These are phyloP conservation scores for Candida sp. DNA, from an alignment of 1,139 yeast species.

Conservation along the genomic window DNA sequence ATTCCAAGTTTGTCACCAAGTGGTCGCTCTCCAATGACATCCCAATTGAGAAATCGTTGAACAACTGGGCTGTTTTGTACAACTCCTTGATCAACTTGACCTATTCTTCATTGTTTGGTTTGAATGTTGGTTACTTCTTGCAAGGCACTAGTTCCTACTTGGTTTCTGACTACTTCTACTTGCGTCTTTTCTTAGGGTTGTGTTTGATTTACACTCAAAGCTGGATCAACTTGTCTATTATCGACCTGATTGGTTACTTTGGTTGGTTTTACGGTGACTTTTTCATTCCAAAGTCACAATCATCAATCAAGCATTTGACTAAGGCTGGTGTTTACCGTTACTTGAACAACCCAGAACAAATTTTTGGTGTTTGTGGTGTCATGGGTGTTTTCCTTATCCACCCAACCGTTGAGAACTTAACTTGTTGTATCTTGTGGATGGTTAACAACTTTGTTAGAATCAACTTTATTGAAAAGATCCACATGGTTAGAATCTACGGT, in stretches of 20 bases:
- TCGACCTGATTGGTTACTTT: slow-evolving; percentile 78
- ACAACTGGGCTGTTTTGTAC: slow-evolving; percentile 79
- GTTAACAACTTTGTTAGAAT: slow-evolving; percentile 68
- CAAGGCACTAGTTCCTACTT: slow-evolving; percentile 22
- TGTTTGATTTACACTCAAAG: slow-evolving; percentile 63
- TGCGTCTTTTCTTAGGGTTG: slow-evolving; percentile 62
- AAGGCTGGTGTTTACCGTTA: slow-evolving; percentile 88
- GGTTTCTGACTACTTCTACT: slow-evolving; percentile 48
- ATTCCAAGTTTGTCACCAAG: slow-evolving; percentile 66
- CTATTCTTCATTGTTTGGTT: slow-evolving; percentile 49
- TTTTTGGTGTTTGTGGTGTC: slow-evolving; percentile 81
- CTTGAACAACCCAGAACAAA: slow-evolving; percentile 83
- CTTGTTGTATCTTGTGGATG: slow-evolving; percentile 72
- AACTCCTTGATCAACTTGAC: slow-evolving; percentile 54
- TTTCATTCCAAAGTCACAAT: slow-evolving; percentile 57
- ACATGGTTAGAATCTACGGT: slow-evolving; percentile 82
- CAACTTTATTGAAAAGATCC: slow-evolving; percentile 78
- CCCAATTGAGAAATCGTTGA: slow-evolving; percentile 70
- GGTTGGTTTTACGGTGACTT: slow-evolving; percentile 95
- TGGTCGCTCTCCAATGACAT: slow-evolving; percentile 70
- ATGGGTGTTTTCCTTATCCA: slow-evolving; percentile 78
- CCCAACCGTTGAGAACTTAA: slow-evolving; percentile 58
- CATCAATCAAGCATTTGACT: slow-evolving; percentile 54
- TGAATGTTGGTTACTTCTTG: slow-evolving; percentile 36
- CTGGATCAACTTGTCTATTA: slow-evolving; percentile 76